phyloP scores from a whole-genome alignment of 1,284 basidiomycete species.

The Leccinum colubrinum region DNA sequence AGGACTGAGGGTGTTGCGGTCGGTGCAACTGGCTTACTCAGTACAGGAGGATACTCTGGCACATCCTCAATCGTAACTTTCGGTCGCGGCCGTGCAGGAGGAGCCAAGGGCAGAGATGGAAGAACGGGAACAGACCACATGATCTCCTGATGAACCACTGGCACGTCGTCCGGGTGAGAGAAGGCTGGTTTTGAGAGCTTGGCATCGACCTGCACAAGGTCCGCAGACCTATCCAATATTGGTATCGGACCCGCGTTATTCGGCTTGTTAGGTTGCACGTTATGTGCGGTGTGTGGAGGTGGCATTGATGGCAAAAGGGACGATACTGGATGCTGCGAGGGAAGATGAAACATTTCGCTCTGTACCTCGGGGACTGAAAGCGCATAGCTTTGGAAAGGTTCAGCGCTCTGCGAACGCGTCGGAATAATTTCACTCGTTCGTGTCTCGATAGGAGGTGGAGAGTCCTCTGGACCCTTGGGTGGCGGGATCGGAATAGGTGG shows the following conservation, averaged over 20 bases:
- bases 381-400: background rate
- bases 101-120: constrained; percentile 12
- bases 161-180: constrained; percentile 7
- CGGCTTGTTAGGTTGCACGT: constrained; percentile 4
- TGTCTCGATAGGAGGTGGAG: constrained; percentile 21
- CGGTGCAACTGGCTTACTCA: constrained; percentile 11
- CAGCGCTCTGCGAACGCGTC: constrained; percentile 16
- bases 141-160: constrained; percentile 13
- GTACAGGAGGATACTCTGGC: constrained; percentile 22
- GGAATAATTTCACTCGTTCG: constrained; percentile 29
- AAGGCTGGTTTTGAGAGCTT: constrained; percentile 2
- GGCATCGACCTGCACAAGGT: constrained; percentile 6
- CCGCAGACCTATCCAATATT: background rate
- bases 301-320: constrained; percentile 1
- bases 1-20: constrained; percentile 3
- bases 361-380: constrained; percentile 16
- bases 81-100: constrained; percentile 16
- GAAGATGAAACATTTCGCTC: constrained; percentile 28
- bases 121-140: constrained; percentile 4
- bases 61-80: constrained; percentile 34
- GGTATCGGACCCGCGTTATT: background rate
- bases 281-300: constrained; percentile 4
- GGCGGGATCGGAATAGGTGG: constrained; percentile 32
- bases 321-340: constrained; percentile 8
- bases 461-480: constrained; percentile 25